Evolutionary conservation across 495 filamentous ascomycete species (phyloP).

Genomic region (Filosporella fistucella): DNA sequence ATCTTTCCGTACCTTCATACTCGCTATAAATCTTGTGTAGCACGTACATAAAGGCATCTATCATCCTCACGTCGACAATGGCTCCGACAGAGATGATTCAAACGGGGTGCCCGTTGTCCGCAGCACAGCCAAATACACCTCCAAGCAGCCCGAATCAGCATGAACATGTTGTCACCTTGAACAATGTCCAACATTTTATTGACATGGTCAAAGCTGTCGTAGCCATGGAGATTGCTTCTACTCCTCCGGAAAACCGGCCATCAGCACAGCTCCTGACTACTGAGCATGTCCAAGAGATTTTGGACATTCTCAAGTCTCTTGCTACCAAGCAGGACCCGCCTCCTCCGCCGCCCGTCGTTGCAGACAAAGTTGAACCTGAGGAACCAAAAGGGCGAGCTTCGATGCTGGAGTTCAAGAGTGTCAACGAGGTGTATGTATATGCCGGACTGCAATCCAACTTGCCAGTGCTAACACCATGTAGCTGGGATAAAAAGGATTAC

Average conservation of each 20-base stretch:
- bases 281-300: conserved; percentile 11
- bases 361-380: conserved; percentile 1
- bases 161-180: conserved; percentile 9
- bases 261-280: conserved; percentile 5
- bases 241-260: conserved; percentile 2
- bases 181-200: conserved; percentile 14
- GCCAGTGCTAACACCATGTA: conserved; percentile 36
- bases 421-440: conserved; percentile 59
- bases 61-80: conserved; percentile 9
- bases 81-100: conserved; percentile 17
- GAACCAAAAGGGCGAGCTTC: conserved; percentile 1
- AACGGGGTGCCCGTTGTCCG: conserved; percentile 1
- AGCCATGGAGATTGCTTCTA: conserved; percentile 11
- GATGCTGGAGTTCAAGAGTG: conserved; percentile 67
- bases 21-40: conserved; percentile 11
- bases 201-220: conserved; percentile 8
- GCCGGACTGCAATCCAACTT: not conserved
- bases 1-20: conserved; percentile 5
- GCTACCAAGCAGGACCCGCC: conserved; percentile 1
- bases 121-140: conserved; percentile 8
- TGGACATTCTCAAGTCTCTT: conserved; percentile 12
- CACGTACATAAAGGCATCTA: not conserved
- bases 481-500: conserved; percentile 50
- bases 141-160: conserved; percentile 11
- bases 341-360: not conserved